Conservation (phyloP, 139 green algal species). For the Diplosphaera chodatii region DNA sequence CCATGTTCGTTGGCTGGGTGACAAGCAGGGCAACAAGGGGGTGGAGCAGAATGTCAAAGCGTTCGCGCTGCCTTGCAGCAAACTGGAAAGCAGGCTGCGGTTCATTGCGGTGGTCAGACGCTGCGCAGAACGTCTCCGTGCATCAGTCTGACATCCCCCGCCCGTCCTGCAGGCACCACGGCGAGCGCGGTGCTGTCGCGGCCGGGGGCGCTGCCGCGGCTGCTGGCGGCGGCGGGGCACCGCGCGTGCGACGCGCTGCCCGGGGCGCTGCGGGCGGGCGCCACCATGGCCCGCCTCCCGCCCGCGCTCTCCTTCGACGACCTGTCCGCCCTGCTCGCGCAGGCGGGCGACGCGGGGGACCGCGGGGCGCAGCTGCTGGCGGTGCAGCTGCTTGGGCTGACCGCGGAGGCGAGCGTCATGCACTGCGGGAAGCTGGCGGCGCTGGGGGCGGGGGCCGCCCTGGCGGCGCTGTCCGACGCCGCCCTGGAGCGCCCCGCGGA, state of each 20-base stretch:
- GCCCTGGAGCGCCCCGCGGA: slow-evolving; percentile 6
- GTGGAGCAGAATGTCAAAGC: no score
- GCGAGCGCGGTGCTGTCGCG: slow-evolving; percentile 22
- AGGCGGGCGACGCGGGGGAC: slow-evolving; percentile 8
- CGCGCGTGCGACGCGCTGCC: slow-evolving; percentile 9
- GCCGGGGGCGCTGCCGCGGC: slow-evolving; percentile 27
- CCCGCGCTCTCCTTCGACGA: slow-evolving; percentile 14
- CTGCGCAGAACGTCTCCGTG: no score
- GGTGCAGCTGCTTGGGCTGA: slow-evolving; percentile 24
- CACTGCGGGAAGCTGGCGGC: slow-evolving; percentile 40
- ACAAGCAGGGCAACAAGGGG: no score
- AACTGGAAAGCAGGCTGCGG: no score
- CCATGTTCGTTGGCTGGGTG: no score
- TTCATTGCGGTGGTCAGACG: no score
- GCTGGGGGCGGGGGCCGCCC: slow-evolving; percentile 22
- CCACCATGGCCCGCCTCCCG: slow-evolving; percentile 3
- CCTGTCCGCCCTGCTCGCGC: slow-evolving; percentile 12
- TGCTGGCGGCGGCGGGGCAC: slow-evolving; percentile 27
- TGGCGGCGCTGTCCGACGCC: slow-evolving; percentile 25
- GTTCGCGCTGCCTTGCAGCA: no score
- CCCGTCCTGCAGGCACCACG: slow-evolving; percentile 1
- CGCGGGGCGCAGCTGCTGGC: slow-evolving; percentile 6
- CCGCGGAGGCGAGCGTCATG: slow-evolving; percentile 26
- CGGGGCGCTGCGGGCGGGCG: slow-evolving; percentile 1
- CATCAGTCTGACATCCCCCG: no score